phyloP scores from a whole-genome alignment of 2,329 filamentous ascomycete species.

The Microcera coccophila region DNA sequence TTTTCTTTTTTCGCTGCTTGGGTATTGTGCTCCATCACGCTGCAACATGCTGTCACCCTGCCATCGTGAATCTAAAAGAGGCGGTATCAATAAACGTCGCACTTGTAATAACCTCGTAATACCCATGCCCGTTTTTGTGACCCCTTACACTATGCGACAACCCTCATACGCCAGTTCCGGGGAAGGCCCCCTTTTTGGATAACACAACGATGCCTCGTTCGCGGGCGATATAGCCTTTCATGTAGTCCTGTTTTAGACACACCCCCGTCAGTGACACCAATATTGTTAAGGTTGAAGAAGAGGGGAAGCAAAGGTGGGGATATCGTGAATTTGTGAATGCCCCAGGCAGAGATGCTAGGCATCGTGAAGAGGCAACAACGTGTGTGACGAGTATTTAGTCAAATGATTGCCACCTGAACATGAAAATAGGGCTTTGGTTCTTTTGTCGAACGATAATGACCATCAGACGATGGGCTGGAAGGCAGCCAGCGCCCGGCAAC shows the following conservation, averaged over 20 bases:
- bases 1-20: conserved; percentile 11
- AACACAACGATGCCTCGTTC: conserved; percentile 87
- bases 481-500: conserved; percentile 8
- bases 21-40: conserved; percentile 7
- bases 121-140: background rate
- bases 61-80: conserved; percentile 5
- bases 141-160: conserved; percentile 12
- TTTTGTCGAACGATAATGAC: background rate
- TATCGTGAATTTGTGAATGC: conserved; percentile 18
- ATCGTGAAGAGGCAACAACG: conserved; percentile 18
- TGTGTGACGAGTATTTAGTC: conserved; percentile 25
- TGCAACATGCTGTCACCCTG: conserved; percentile 9
- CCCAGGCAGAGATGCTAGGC: conserved; percentile 21
- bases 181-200: conserved; percentile 90
- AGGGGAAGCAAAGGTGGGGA: conserved; percentile 16
- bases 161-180: conserved; percentile 69
- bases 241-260: conserved; percentile 62
- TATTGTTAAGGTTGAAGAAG: conserved; percentile 21
- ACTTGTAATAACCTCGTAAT: background rate
- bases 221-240: conserved; percentile 97
- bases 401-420: conserved; percentile 18
- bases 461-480: conserved; percentile 3
- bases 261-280: conserved; percentile 33
- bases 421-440: conserved; percentile 5
- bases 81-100: conserved; percentile 6